These are phyloP conservation scores for Lentinula sp. DNA, from an alignment of 768 basidiomycete species.

Conservation along the genomic window DNA sequence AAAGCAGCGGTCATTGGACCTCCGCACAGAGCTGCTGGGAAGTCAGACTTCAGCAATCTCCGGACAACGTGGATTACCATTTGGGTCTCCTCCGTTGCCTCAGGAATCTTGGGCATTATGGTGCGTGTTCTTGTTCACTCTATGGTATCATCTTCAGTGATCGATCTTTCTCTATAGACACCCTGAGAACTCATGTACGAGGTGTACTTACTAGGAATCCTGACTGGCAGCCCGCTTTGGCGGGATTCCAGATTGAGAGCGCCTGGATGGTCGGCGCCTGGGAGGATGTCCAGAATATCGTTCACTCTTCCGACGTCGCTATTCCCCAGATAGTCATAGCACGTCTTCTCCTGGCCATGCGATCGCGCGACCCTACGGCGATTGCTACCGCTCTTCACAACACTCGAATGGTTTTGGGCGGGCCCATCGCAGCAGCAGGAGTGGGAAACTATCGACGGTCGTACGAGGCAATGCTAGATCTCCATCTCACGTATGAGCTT, in stretches of 20 bases:
- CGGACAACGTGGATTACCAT: constrained; percentile 85
- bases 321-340: constrained; percentile 70
- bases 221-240: constrained; percentile 71
- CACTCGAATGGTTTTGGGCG: constrained; percentile 71
- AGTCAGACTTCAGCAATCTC: constrained; percentile 82
- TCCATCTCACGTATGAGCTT: constrained; percentile 85
- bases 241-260: constrained; percentile 86
- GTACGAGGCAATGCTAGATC: constrained; percentile 79
- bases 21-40: constrained; percentile 99
- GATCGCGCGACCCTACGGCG: constrained; percentile 37
- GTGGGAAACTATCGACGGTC: constrained; percentile 76
- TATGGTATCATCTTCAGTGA: neutral
- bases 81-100: constrained; percentile 87
- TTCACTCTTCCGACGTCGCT: constrained; percentile 40
- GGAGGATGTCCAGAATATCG: constrained; percentile 67
- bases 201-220: constrained; percentile 85
- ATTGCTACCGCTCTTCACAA: constrained; percentile 47
- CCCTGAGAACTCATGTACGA: constrained; percentile 87
- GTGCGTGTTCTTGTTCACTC: constrained; percentile 38
- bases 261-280: constrained; percentile 97
- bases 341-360: constrained; percentile 75
- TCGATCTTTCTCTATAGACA: constrained; percentile 49
- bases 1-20: constrained; percentile 95
- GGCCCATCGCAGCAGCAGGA: constrained; percentile 77
- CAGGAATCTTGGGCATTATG: constrained; percentile 94